Evolutionary conservation across 2,329 filamentous ascomycete species (phyloP).

Genomic region (Claviceps purpurea): DNA sequence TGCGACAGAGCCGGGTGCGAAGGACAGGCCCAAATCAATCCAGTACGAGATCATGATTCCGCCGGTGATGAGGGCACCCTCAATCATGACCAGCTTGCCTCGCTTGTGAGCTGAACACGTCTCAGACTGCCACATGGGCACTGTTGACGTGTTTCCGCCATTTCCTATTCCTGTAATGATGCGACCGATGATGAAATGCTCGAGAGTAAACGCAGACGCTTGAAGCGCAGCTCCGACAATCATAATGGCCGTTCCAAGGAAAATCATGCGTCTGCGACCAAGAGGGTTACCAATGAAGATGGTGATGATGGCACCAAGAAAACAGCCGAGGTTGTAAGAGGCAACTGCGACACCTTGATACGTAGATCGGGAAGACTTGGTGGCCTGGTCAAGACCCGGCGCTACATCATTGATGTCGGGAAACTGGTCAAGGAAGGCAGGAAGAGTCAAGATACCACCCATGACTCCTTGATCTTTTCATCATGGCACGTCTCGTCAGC

Average conservation of each 20-base stretch:
- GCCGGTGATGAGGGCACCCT: slow-evolving; percentile 42
- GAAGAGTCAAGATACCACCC: slow-evolving; percentile 59
- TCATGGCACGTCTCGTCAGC: neutral
- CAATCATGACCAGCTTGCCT: slow-evolving; percentile 48
- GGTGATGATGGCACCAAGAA: slow-evolving; percentile 49
- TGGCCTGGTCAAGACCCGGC: slow-evolving; percentile 20
- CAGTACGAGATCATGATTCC: slow-evolving; percentile 47
- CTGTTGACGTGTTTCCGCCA: slow-evolving; percentile 42
- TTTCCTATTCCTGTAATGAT: slow-evolving; percentile 47
- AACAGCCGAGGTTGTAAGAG: slow-evolving; percentile 47
- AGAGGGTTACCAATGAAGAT: slow-evolving; percentile 52
- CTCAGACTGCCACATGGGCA: slow-evolving; percentile 48
- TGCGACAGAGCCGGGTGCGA: slow-evolving; percentile 25
- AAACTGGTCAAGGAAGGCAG: slow-evolving; percentile 45
- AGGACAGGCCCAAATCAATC: slow-evolving; percentile 45
- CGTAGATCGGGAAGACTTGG: slow-evolving; percentile 31
- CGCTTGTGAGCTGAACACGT: slow-evolving; percentile 43
- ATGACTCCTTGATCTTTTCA: slow-evolving; percentile 59
- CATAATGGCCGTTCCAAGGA: slow-evolving; percentile 45
- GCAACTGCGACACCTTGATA: slow-evolving; percentile 42
- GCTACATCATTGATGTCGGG: slow-evolving; percentile 32
- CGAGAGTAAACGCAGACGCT: slow-evolving; percentile 37
- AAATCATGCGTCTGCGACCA: slow-evolving; percentile 45
- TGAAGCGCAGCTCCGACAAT: slow-evolving; percentile 46
- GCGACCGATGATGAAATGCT: slow-evolving; percentile 44